A percentile compares a stretch with the other conserved stretches of the same genome.
These are phyloP conservation scores for Colletotrichum eremochloae DNA, from an alignment of 2,329 filamentous ascomycete genomes.

Conservation along the genomic window DNA sequence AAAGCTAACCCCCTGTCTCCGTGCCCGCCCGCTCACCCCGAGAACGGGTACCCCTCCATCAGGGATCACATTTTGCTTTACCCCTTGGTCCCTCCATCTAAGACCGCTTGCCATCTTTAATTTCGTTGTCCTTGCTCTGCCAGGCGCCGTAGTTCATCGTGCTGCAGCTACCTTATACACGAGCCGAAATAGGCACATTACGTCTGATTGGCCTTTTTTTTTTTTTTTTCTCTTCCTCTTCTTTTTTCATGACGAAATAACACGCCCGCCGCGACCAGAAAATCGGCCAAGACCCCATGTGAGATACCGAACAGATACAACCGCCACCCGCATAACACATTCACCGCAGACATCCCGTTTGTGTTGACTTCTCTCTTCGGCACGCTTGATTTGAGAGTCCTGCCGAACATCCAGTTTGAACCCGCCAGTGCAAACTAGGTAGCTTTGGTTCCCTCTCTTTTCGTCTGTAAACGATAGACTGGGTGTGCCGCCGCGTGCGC, in stretches of 20 bases:
- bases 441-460: conserved; percentile 14
- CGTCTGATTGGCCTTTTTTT: conserved; percentile 4
- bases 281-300: conserved; percentile 32
- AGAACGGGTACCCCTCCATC: conserved; percentile 24
- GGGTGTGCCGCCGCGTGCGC: conserved; percentile 33
- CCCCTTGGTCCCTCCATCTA: neutral
- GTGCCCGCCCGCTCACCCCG: conserved; percentile 8
- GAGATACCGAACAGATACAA: conserved; percentile 24
- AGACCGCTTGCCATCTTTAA: conserved; percentile 5
- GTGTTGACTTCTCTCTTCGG: neutral
- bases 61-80: neutral
- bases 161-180: neutral
- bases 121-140: neutral
- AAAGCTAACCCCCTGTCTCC: conserved; percentile 9
- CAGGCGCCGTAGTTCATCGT: conserved; percentile 1
- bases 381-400: conserved; percentile 24
- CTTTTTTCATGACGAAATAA: neutral
- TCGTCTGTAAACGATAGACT: conserved; percentile 21
- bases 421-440: conserved; percentile 14
- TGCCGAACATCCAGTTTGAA: conserved; percentile 13
- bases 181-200: neutral
- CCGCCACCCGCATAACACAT: conserved; percentile 19
- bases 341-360: conserved; percentile 13
- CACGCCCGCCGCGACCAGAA: conserved; percentile 4
- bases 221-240: too few relatives aligned